Base-by-base conservation (phyloP, 2,329 filamentous ascomycete species). In the Phaeosphaeriaceae sp. region DNA sequence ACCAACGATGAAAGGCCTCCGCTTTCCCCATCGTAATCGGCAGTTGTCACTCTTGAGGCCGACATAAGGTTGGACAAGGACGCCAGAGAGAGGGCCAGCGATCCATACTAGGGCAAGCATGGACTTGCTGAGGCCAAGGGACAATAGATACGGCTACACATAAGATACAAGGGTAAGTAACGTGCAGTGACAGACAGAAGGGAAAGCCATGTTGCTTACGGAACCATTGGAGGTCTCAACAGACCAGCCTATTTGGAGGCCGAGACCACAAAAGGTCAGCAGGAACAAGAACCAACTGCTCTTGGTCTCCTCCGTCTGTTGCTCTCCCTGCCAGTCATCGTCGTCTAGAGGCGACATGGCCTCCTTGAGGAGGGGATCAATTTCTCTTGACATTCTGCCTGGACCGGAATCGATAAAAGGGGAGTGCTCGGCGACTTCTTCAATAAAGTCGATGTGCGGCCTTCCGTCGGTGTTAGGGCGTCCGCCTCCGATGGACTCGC, bases 191-290 rank as follows among this genome's bases (percentile, higher is more conserved):
- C 3, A 26, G 23, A n/a, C n/a, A n/a, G n/a, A n/a, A n/a, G n/a
- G 2, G 23, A 26, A 26, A 11, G 23, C 23, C 23, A 26, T 26
- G 7, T 11, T 26, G 23, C 80, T 66, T 71, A 83, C 81, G 44
- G 93, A 96, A 62, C 92, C 92, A 77, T 96, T 93, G 45, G 92
- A 96, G 34, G 96, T 81, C 74, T 97, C 93, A 34, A 96, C 92
- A 1, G 92, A 92, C 93, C 93, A 97, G 21, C 93, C 92, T 61
- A 97, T 89, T 76, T 97, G 93, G 54, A 97, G 79, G 18, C 84
- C 93, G 52, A 90, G 90, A 60, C 96, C 89, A 68, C 89, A 87
- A 54, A 97, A 80, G 6, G 93, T 96, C 73, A 97, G 77, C 54
- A 96, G 78, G 60, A 95, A 83, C 63, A 97, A 79, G 73, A 96